phyloP scores from a whole-genome alignment of 148 eudicot genomes.

The Silene conica region DNA sequence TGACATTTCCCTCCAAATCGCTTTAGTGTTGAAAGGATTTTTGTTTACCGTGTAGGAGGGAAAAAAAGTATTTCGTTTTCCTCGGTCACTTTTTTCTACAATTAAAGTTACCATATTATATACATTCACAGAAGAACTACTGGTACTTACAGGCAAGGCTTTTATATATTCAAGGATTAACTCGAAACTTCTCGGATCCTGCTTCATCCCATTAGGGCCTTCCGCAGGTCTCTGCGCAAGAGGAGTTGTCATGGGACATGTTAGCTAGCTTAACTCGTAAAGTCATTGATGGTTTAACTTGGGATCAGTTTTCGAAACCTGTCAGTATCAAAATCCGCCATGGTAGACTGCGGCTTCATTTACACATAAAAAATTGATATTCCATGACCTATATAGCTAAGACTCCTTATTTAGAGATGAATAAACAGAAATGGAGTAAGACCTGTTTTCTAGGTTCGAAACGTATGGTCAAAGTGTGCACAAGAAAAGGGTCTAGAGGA shows the following conservation, averaged over 20 bases:
- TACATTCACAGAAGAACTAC: background rate
- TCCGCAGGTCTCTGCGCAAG: constrained; percentile 67
- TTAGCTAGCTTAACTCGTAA: background rate
- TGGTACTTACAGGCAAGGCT: constrained; percentile 79
- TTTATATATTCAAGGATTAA: constrained; percentile 81
- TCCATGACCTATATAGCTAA: no score
- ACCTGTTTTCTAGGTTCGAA: constrained; percentile 98
- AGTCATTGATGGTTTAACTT: no score
- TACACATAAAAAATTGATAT: no score
- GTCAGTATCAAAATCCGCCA: no score
- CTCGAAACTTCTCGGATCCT: constrained; percentile 84
- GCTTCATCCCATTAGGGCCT: constrained; percentile 52
- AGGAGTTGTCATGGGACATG: background rate
- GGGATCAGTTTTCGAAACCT: no score
- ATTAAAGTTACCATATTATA: background rate
- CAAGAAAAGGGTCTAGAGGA: constrained; percentile 91
- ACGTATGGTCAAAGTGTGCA: constrained; percentile 80
- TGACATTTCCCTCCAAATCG: no score
- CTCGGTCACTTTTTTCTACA: no score
- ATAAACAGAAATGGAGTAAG: background rate
- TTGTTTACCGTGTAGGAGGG: no score
- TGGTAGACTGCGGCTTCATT: no score
- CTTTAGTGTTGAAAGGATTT: no score
- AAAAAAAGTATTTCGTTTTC: no score
- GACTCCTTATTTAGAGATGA: no score